phyloP scores from a whole-genome alignment of 129 eudicot species.

The Erigeron canadensis region DNA sequence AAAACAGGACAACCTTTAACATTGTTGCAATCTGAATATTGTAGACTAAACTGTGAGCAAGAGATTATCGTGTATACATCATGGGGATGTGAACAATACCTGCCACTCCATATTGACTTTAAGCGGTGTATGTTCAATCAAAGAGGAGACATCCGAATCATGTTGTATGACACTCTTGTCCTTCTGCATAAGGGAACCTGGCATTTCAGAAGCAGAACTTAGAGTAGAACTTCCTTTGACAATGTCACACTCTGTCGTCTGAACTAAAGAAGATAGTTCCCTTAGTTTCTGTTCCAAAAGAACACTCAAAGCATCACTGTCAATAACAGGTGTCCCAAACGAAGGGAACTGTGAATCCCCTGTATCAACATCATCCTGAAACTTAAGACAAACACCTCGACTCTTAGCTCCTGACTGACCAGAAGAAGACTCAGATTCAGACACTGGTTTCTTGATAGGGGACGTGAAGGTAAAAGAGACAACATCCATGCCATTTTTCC shows the following conservation, averaged over 20 bases:
- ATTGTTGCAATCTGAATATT: too few species aligned
- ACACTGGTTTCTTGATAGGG: constrained; percentile 70
- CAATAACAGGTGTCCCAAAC: constrained; percentile 47
- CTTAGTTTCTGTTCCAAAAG: constrained; percentile 82
- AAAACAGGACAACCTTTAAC: background rate
- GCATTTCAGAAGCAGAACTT: constrained; percentile 30
- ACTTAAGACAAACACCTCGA: constrained; percentile 27
- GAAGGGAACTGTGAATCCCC: constrained; percentile 41
- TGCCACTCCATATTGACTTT: constrained; percentile 43
- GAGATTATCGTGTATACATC: background rate
- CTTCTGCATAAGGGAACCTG: constrained; percentile 30
- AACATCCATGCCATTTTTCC: constrained; percentile 69
- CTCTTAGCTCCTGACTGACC: constrained; percentile 29
- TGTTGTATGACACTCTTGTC: constrained; percentile 28
- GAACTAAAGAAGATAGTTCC: constrained; percentile 69
- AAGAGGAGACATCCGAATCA: constrained; percentile 40
- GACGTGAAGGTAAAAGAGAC: constrained; percentile 90
- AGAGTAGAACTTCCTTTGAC: constrained; percentile 23
- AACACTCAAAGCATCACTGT: constrained; percentile 74
- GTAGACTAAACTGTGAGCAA: constrained; percentile 7
- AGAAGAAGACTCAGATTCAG: constrained; percentile 43
- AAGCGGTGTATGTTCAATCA: constrained; percentile 24
- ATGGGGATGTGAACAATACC: constrained; percentile 42
- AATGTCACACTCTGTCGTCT: constrained; percentile 40
- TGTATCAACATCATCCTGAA: constrained; percentile 35